Conservation (phyloP, 2,329 filamentous ascomycete species). For the Pseudodiploospora longispora region DNA sequence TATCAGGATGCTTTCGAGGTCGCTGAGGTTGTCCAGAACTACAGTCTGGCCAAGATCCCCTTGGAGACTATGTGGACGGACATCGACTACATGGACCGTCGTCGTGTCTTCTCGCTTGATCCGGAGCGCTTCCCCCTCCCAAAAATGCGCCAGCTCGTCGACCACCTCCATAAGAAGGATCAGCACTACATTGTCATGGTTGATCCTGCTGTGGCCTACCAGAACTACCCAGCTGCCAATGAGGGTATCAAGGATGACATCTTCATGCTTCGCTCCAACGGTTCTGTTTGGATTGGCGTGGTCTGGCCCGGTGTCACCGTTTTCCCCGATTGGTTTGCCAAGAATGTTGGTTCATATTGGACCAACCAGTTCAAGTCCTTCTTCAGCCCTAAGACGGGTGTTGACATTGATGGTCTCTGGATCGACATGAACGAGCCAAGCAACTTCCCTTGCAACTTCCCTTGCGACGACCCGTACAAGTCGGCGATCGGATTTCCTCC, state of each 20-base stretch:
- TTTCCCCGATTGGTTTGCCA: constrained; percentile 71
- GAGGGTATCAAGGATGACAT: constrained; percentile 36
- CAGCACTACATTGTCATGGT: constrained; percentile 74
- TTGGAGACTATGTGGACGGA: constrained; percentile 70
- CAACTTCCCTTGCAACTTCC: constrained; percentile 23
- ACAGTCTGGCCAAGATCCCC: constrained; percentile 55
- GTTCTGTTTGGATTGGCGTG: constrained; percentile 51
- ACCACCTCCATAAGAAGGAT: constrained; percentile 55
- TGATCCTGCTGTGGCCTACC: constrained; percentile 55
- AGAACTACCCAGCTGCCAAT: constrained; percentile 35
- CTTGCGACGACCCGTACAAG: constrained; percentile 19
- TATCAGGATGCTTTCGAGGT: constrained; percentile 66
- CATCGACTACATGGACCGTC: constrained; percentile 60
- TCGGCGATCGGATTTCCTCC: constrained; percentile 44
- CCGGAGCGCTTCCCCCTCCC: constrained; percentile 57
- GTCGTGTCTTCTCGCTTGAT: constrained; percentile 53
- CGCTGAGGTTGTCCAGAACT: constrained; percentile 59
- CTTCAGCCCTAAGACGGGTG: constrained; percentile 54
- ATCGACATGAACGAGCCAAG: constrained; percentile 56
- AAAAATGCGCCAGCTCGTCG: constrained; percentile 57
- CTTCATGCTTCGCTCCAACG: constrained; percentile 46
- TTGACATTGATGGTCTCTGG: constrained; percentile 73
- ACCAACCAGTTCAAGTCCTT: constrained; percentile 57
- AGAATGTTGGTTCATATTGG: constrained; percentile 60
- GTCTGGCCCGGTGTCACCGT: constrained; percentile 71